Conservation (phyloP, 805 yeast genomes). For the Yarrowia alimentaria region DNA sequence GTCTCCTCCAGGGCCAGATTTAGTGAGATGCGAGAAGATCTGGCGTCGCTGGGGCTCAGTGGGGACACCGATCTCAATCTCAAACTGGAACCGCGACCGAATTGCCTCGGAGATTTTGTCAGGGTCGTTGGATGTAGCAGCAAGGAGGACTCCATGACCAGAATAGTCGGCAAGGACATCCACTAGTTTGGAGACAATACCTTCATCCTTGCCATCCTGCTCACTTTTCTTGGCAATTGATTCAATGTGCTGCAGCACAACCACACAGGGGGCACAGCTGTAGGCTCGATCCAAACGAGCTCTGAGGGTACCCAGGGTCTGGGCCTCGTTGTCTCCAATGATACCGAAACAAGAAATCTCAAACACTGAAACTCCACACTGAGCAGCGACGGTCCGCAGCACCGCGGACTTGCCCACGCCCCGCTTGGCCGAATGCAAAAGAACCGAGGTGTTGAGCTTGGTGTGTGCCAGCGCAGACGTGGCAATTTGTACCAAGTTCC, state of each 20-base stretch:
- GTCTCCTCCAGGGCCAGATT: not conserved
- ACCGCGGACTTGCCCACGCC: constrained; percentile 77
- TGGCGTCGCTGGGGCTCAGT: constrained; percentile 66
- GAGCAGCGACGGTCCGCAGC: constrained; percentile 53
- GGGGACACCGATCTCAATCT: constrained; percentile 73
- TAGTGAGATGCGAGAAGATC: constrained; percentile 54
- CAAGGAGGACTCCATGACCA: constrained; percentile 49
- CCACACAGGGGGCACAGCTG: constrained; percentile 46
- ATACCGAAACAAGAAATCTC: constrained; percentile 70
- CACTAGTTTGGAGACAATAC: constrained; percentile 48
- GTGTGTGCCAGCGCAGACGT: constrained; percentile 36
- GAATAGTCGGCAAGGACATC: constrained; percentile 56
- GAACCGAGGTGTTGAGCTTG: constrained; percentile 56
- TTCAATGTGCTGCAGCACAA: constrained; percentile 73
- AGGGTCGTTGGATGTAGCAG: constrained; percentile 66
- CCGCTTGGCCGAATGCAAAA: constrained; percentile 66
- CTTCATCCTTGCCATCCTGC: constrained; percentile 50
- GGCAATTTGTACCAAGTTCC: constrained; percentile 55
- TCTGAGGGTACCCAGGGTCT: constrained; percentile 70
- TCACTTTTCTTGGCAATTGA: constrained; percentile 65
- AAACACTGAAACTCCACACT: constrained; percentile 63
- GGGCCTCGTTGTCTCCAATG: constrained; percentile 68
- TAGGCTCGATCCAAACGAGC: constrained; percentile 72
- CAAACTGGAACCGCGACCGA: constrained; percentile 71
- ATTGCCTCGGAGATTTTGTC: constrained; percentile 66